Conservation (phyloP, 768 basidiomycete genomes). For the Amanita rimosa region DNA sequence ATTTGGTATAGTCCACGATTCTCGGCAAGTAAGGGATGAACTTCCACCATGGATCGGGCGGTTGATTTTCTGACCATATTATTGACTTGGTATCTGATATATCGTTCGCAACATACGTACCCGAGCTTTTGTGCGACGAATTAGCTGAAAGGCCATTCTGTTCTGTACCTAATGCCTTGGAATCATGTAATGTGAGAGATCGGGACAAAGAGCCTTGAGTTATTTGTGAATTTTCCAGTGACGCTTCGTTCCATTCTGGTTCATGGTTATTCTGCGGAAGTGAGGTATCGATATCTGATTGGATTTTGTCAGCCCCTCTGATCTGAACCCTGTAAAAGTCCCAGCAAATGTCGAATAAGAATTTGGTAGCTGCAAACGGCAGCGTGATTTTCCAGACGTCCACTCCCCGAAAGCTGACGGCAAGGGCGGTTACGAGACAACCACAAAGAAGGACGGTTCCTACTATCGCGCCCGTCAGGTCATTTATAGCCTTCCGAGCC, state of each 20-base stretch:
- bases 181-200: no score
- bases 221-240: neutral
- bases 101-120: neutral
- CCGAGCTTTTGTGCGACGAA: neutral
- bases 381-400: slow-evolving; percentile 81
- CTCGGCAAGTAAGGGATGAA: neutral
- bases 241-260: neutral
- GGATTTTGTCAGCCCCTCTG: neutral
- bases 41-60: neutral
- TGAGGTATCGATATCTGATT: neutral
- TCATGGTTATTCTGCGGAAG: neutral
- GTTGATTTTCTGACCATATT: no score
- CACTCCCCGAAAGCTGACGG: slow-evolving; percentile 62
- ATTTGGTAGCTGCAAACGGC: slow-evolving; percentile 67
- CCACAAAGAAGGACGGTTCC: slow-evolving; percentile 55
- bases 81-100: neutral
- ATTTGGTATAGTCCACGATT: neutral
- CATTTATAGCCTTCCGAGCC: slow-evolving; percentile 53
- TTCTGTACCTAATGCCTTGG: no score
- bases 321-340: slow-evolving; percentile 36
- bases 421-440: slow-evolving; percentile 66
- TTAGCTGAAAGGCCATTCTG: slow-evolving; percentile 4
- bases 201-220: slow-evolving; percentile 5
- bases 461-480: slow-evolving; percentile 64
- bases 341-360: slow-evolving; percentile 54